phyloP scores from a whole-genome alignment of 345 rosid species.

The Acer campestre region DNA sequence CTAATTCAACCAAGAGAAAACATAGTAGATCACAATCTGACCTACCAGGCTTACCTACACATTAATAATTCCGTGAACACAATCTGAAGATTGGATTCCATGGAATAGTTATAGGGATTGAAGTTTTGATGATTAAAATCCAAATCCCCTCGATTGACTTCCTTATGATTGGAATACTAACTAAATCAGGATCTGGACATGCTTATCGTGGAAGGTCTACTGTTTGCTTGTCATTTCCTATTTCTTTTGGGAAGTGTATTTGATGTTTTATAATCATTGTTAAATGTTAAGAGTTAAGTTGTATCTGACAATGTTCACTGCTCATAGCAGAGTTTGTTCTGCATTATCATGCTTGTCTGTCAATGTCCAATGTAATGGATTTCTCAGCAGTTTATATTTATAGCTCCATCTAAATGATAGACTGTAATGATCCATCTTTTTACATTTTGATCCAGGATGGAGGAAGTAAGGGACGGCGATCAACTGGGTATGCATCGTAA shows the following conservation, averaged over 20 bases:
- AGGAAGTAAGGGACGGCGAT: constrained; percentile 45
- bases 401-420: not conserved
- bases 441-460: constrained; percentile 46
- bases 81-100: no score
- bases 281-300: no score
- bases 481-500: constrained; percentile 56
- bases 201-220: not conserved
- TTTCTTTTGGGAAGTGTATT: not conserved
- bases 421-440: constrained; percentile 14
- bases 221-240: not conserved
- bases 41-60: not conserved
- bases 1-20: not conserved
- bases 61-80: no score
- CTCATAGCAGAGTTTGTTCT: not conserved
- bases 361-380: not conserved
- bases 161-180: no score
- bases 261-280: not conserved
- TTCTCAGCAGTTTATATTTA: not conserved
- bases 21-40: not conserved
- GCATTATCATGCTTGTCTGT: not conserved
- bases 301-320: no score
- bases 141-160: no score
- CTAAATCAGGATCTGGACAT: not conserved
- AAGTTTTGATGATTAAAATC: no score
- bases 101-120: no score